Evolutionary conservation across 139 green algal species (phyloP), one percentile per base, ranked within the genome.

Genomic region (Tetraselmis striata): DNA sequence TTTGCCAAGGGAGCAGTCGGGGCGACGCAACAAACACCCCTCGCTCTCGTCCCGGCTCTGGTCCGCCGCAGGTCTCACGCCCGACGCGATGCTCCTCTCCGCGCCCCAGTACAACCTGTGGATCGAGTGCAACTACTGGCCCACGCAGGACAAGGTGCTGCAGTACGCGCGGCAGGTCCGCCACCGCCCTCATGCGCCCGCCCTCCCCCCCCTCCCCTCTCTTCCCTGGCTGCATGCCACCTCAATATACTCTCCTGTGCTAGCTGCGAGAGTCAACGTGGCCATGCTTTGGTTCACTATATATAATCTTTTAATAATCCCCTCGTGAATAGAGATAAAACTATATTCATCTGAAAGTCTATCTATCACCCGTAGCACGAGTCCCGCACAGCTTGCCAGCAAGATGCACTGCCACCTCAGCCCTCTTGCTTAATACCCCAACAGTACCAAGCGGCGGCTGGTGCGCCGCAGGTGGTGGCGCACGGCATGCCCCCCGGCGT

Each of bases 51-150:
- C 11, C 45, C 45, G 11, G 45, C 18, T 67, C 45, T 18, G 5
- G 11, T 67, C 18, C 11, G 5, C 45, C 11, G 18, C 45, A 67
- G 45, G 45, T 18, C 45, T 5, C 45, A 18, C 45, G 5, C 45
- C 79, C 18, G n/a, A 82, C 31, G 18, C 32, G 31, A 26, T 32
- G 22, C 79, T 82, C 26, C 80, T 82, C 31, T 32, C 79, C n/a
- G 18, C 31, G 30, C 79, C 79, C 2, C 79, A 82, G 79, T 82
- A 82, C n/a, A 82, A 82, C 31, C 79, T 82, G 2, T 82, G 79
- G 79, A 82, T 82, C 30, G 79, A 82, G 79, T 45, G 31, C 28
- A 29, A 29, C 28, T 82, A 82, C 79, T 27, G 23, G 31, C 79
- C 79, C 29, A 82, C 31, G 5, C 31, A 82, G 58, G 30, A 32